Conservation (phyloP, 1,139 yeast genomes). For the Pichia sp. region DNA sequence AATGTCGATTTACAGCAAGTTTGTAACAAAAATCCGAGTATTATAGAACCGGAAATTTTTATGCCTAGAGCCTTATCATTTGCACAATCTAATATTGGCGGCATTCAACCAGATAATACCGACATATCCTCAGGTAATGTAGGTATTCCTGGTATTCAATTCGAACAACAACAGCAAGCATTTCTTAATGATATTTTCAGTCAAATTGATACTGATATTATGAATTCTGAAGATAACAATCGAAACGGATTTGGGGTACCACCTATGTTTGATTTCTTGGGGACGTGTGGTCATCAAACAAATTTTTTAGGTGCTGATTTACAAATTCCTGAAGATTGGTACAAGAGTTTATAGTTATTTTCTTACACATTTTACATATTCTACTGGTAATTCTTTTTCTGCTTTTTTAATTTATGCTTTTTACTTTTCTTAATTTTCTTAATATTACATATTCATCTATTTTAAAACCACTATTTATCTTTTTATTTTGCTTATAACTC, state of each 20-base stretch:
- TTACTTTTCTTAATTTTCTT: not conserved
- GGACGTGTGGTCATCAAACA: constrained; percentile 10
- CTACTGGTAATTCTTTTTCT: not conserved
- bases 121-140: too few relatives aligned
- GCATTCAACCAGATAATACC: too few relatives aligned
- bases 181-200: constrained; percentile 24
- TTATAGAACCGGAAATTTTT: too few relatives aligned
- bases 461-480: too few relatives aligned
- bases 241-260: constrained; percentile 7
- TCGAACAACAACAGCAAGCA: constrained; percentile 20
- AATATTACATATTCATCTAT: too few relatives aligned
- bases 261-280: constrained; percentile 14
- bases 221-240: constrained; percentile 12
- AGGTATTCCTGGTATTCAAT: too few relatives aligned
- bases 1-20: too few relatives aligned
- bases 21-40: too few relatives aligned
- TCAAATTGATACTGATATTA: constrained; percentile 27
- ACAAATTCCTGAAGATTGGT: constrained; percentile 14
- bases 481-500: not conserved
- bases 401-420: not conserved
- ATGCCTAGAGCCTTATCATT: too few relatives aligned
- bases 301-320: not conserved
- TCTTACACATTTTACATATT: not conserved
- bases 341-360: constrained; percentile 3
- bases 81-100: too few relatives aligned